Evolutionary conservation across 2,329 filamentous ascomycete species (phyloP).

Genomic region (Cyanodermella asteris): DNA sequence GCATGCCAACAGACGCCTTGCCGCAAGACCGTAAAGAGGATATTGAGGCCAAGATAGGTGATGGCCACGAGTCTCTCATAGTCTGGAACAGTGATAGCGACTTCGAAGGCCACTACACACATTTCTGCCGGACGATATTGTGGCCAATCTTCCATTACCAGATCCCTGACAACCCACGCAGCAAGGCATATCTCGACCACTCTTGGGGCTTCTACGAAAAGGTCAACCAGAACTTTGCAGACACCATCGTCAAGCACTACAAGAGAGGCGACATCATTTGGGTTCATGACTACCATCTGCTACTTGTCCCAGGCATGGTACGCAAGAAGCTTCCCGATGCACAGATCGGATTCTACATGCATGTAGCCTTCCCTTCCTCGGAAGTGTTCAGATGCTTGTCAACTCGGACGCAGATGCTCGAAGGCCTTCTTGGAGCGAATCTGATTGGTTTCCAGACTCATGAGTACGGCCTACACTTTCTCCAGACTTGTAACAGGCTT

Average conservation of each 20-base stretch:
- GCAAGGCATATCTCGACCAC: slow-evolving; percentile 93
- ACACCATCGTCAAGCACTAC: slow-evolving; percentile 77
- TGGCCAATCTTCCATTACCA: slow-evolving; percentile 98
- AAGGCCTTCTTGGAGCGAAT: slow-evolving; percentile 84
- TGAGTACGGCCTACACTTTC: slow-evolving; percentile 82
- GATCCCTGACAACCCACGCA: slow-evolving; percentile 92
- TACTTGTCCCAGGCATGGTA: slow-evolving; percentile 74
- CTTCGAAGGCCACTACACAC: slow-evolving; percentile 81
- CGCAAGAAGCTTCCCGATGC: slow-evolving; percentile 78
- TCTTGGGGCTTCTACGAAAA: slow-evolving; percentile 90
- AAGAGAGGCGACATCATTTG: slow-evolving; percentile 84
- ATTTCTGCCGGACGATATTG: slow-evolving; percentile 93
- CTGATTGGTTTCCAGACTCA: slow-evolving; percentile 82
- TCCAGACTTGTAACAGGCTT: slow-evolving; percentile 84
- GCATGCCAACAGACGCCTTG: slow-evolving; percentile 80
- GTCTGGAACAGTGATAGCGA: slow-evolving; percentile 81
- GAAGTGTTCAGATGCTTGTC: slow-evolving; percentile 88
- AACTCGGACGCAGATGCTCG: slow-evolving; percentile 63
- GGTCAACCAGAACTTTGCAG: slow-evolving; percentile 80
- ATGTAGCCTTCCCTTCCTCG: slow-evolving; percentile 86
- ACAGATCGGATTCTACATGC: slow-evolving; percentile 88
- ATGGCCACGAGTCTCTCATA: slow-evolving; percentile 60
- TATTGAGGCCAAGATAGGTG: slow-evolving; percentile 61
- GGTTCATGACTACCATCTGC: slow-evolving; percentile 87
- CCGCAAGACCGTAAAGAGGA: slow-evolving; percentile 54